Conservation (phyloP, 2,329 filamentous ascomycete genomes). For the Aspergillus pseudoviridinutans region DNA sequence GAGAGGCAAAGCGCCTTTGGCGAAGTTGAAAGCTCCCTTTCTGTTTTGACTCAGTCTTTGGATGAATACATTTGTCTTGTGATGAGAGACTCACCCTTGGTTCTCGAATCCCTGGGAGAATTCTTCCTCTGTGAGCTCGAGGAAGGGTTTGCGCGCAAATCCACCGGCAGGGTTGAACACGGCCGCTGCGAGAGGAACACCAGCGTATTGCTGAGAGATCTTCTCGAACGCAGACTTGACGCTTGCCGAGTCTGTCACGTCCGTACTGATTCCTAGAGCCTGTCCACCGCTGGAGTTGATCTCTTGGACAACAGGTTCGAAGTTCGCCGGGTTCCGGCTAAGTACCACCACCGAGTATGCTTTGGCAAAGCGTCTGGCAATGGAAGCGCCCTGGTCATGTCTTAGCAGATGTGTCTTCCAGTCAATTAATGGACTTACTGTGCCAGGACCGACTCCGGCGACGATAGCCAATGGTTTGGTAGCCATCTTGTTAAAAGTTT, state of each 20-base stretch:
- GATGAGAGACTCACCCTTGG: conserved; percentile 40
- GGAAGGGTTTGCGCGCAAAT: conserved; percentile 57
- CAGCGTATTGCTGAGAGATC: conserved; percentile 52
- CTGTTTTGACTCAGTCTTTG: conserved; percentile 16
- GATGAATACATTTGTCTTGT: not conserved
- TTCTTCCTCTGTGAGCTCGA: conserved; percentile 57
- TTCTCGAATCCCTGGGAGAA: conserved; percentile 51
- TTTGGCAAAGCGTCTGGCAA: conserved; percentile 57
- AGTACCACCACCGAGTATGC: conserved; percentile 58
- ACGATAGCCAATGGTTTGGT: conserved; percentile 43
- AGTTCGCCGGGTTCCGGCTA: conserved; percentile 56
- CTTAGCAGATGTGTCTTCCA: conserved; percentile 1
- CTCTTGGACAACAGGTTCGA: conserved; percentile 52
- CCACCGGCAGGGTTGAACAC: conserved; percentile 59
- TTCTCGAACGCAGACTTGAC: conserved; percentile 52
- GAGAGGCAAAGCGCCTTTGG: conserved; percentile 65
- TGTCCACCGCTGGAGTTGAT: conserved; percentile 57
- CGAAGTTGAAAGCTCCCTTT: conserved; percentile 69
- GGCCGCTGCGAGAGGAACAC: conserved; percentile 47
- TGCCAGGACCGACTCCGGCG: conserved; percentile 46
- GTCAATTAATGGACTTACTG: conserved; percentile 23
- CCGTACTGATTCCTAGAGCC: conserved; percentile 58
- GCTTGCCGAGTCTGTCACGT: conserved; percentile 52
- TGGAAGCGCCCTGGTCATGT: conserved; percentile 55
- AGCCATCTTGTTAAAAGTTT: conserved; percentile 21